Conservation (phyloP, 129 eudicot genomes). For the Silybum marianum region DNA sequence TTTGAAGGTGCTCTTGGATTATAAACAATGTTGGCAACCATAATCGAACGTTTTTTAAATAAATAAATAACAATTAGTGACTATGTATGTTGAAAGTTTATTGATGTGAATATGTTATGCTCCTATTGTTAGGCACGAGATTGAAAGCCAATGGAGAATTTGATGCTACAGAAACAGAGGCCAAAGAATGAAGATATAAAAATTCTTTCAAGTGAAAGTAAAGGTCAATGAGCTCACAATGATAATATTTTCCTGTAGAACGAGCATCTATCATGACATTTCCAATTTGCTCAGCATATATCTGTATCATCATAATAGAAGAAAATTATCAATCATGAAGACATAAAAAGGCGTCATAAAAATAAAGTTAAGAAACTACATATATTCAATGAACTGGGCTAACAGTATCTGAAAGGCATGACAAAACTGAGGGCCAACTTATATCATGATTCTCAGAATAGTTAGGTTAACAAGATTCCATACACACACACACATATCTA, state of each 20-base stretch:
- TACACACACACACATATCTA: background rate
- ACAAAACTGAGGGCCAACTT: too few relatives aligned
- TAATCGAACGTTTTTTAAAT: background rate
- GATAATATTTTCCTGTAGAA: constrained; percentile 87
- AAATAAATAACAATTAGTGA: too few relatives aligned
- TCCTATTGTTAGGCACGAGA: background rate
- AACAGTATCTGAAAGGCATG: too few relatives aligned
- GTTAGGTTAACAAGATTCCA: too few relatives aligned
- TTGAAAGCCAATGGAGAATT: background rate
- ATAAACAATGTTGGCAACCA: too few relatives aligned
- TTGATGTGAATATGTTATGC: too few relatives aligned
- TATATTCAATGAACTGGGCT: too few relatives aligned
- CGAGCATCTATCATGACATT: constrained; percentile 93
- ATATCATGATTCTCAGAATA: too few relatives aligned
- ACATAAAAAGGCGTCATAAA: background rate
- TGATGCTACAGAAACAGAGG: background rate
- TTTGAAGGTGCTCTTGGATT: too few relatives aligned
- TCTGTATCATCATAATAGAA: constrained; percentile 38
- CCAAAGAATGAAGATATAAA: background rate
- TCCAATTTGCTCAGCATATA: constrained; percentile 88
- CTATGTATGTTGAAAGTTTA: background rate
- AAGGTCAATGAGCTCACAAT: constrained; percentile 49
- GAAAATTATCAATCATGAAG: background rate
- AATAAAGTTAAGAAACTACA: background rate
- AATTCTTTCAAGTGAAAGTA: background rate